Evolutionary conservation across 1,139 yeast species (phyloP).

Genomic region (Candida anutae): DNA sequence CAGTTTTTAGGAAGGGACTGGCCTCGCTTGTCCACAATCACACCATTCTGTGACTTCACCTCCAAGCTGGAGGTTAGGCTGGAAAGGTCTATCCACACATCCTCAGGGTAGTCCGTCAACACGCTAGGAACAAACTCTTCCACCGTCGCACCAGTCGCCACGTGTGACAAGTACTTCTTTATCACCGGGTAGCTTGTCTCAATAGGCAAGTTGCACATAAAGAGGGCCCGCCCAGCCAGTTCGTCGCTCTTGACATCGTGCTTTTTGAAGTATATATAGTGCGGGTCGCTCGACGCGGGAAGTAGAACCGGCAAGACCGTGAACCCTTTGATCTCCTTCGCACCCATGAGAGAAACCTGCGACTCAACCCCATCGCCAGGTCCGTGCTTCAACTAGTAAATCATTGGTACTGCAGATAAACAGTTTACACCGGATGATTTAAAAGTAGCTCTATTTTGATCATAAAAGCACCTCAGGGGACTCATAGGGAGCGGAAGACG

Average conservation of each 20-base stretch:
- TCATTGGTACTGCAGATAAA: no score
- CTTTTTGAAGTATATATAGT: slow-evolving; percentile 55
- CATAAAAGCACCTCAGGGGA: no score
- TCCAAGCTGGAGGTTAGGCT: slow-evolving; percentile 55
- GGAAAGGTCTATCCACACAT: slow-evolving; percentile 51
- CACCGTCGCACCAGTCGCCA: slow-evolving; percentile 55
- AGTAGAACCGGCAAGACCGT: slow-evolving; percentile 41
- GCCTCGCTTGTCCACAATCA: slow-evolving; percentile 9
- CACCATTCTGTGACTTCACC: slow-evolving; percentile 21
- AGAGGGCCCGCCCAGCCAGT: slow-evolving; percentile 42
- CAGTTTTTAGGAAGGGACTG: slow-evolving; percentile 54
- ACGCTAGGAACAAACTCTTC: slow-evolving; percentile 38
- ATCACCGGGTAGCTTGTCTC: slow-evolving; percentile 45
- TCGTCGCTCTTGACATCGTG: slow-evolving; percentile 41
- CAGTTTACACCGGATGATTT: no score
- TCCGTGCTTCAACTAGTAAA: no score
- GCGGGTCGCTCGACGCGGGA: slow-evolving; percentile 24
- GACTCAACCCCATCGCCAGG: no score
- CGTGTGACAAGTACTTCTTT: slow-evolving; percentile 49
- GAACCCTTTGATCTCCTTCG: slow-evolving; percentile 46
- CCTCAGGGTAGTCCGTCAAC: slow-evolving; percentile 36
- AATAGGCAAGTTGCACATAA: slow-evolving; percentile 72
- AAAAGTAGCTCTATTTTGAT: no score
- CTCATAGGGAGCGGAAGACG: no score
- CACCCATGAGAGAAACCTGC: slow-evolving; percentile 6